Evolutionary conservation across 179 eudicot genomes (phyloP).

Genomic region (Monotropa hypopitys): DNA sequence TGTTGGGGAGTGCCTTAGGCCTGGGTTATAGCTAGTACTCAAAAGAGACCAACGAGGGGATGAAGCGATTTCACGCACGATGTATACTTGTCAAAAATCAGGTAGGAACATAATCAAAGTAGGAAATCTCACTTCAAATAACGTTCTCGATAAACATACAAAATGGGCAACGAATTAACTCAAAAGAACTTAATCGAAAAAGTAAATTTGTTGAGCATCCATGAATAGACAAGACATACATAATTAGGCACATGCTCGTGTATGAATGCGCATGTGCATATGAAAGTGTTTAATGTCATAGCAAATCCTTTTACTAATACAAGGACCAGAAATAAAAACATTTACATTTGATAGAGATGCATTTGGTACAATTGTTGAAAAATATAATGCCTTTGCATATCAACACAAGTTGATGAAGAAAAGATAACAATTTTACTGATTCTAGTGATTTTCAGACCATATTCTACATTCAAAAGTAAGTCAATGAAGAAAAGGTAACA

Average conservation of each 20-base stretch:
- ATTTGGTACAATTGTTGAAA: not conserved
- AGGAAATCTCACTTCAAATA: not conserved
- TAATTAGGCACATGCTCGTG: not conserved
- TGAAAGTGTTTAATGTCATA: not conserved
- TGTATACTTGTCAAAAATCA: not conserved
- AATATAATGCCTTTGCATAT: not conserved
- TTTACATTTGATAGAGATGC: not conserved
- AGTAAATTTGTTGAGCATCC: not conserved
- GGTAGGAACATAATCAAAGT: not conserved
- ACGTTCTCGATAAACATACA: not conserved
- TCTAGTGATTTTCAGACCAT: no score
- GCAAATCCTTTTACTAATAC: not conserved
- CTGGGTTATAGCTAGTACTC: not conserved
- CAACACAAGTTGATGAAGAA: not conserved
- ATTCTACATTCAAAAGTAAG: no score
- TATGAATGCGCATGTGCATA: not conserved
- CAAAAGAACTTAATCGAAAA: not conserved
- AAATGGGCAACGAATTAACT: not conserved
- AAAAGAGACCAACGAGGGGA: not conserved
- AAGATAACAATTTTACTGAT: no score
- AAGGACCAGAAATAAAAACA: not conserved
- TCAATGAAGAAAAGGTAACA: not conserved
- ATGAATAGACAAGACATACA: not conserved
- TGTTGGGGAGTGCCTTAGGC: not conserved
- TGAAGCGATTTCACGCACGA: not conserved